Base-by-base conservation (phyloP, 768 basidiomycete species). In the Nidularia pulvinata region DNA sequence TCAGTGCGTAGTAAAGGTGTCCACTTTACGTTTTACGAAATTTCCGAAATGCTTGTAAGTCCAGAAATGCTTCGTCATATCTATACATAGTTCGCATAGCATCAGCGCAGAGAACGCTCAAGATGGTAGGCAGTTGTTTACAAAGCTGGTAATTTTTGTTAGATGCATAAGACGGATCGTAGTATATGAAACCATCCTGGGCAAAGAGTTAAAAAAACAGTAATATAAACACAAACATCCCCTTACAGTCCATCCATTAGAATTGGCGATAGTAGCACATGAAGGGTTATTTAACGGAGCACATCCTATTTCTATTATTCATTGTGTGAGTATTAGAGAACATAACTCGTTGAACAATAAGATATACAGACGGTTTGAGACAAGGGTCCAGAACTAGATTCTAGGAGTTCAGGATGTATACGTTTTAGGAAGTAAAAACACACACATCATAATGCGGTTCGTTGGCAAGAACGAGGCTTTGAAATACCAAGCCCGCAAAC, bases 231-330 rank as follows among this genome's bases (percentile, higher is more conserved):
- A 43, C 13, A 4, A 7, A 13, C 6, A 10, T 30, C 30, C 1
- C 49, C 70, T 57, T 46, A 75, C 77, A 53, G 67, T 76, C 76
- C 76, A 79, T 14, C 77, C 77, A 43, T 65, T 61, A 0, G 70
- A 62, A 54, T 79, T 77, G 16, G 67, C 51, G 1, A 61, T 66
- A 6, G 68, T 70, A 7, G 68, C 60, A 30, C 76, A 79, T 2
- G 62, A 61, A 0, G 71, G 53, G 49, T 67, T 68, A 33, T 59
- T 67, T 33, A 65, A 50, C 4, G 76, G 75, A 2, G 69, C 59
- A 54, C 76, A 79, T 1, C 76, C 77, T 19, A 77, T 55, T 39
- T 59, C 76, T 74, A 33, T 6, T 32, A 25, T 36, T 7, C 16
- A 11, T 10, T n/a, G 19, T 49, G 52, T 48, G 52, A 7, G 50